These are phyloP conservation scores for Aspergillus sp. DNA, from an alignment of 2,329 filamentous ascomycete genomes.

Conservation along the genomic window DNA sequence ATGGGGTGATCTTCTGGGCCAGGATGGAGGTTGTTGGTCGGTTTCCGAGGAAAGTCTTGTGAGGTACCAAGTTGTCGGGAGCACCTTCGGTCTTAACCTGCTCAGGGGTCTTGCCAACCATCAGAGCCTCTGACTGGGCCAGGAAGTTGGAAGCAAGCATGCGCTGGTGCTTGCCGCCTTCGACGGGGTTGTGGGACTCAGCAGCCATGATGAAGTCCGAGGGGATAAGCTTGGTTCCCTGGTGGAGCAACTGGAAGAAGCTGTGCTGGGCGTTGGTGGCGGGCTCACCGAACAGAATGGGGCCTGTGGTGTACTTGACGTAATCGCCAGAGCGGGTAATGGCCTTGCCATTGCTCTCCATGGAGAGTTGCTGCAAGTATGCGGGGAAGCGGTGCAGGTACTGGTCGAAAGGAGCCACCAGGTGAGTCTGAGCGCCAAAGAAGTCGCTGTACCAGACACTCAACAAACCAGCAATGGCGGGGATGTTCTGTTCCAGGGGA, in stretches of 20 bases:
- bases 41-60: slow-evolving; percentile 99
- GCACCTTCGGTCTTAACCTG: slow-evolving; percentile 46
- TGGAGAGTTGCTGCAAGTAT: slow-evolving; percentile 97
- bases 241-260: slow-evolving; percentile 99
- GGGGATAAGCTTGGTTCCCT: slow-evolving; percentile 97
- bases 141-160: slow-evolving; percentile 51
- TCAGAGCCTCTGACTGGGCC: slow-evolving; percentile 46
- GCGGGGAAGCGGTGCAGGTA: slow-evolving; percentile 98
- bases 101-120: slow-evolving; percentile 50
- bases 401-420: slow-evolving; percentile 97
- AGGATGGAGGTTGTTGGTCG: slow-evolving; percentile 93
- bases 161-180: slow-evolving; percentile 86
- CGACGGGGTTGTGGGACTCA: slow-evolving; percentile 92
- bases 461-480: slow-evolving; percentile 81
- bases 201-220: slow-evolving; percentile 97
- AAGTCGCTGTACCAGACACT: slow-evolving; percentile 99
- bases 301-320: slow-evolving; percentile 95
- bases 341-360: slow-evolving; percentile 99
- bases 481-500: slow-evolving; percentile 91
- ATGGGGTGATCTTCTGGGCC: slow-evolving; percentile 88
- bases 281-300: slow-evolving; percentile 95
- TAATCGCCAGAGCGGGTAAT: slow-evolving; percentile 83
- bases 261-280: slow-evolving; percentile 99
- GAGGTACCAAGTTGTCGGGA: slow-evolving; percentile 64
- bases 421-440: slow-evolving; percentile 95